Conservation (phyloP, 805 yeast species). For the Maudiozyma barnettii region DNA sequence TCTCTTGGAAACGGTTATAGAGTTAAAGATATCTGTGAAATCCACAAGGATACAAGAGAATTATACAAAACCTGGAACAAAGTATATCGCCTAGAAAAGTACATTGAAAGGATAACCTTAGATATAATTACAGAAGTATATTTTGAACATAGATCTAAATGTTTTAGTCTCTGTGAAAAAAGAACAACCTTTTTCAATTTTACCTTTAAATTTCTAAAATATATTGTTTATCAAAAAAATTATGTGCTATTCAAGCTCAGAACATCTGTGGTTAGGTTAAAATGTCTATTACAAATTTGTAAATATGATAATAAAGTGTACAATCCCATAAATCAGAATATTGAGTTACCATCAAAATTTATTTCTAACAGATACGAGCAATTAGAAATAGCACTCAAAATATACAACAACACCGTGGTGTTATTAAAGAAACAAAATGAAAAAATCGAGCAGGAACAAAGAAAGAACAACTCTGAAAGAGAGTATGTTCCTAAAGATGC, state of each 20-base stretch:
- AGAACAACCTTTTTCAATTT: not conserved
- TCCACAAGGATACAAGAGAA: not conserved
- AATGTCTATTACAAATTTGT: not conserved
- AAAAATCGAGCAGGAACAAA: not conserved
- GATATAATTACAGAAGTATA: not conserved
- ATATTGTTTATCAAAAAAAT: not conserved
- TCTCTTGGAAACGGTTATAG: slow-evolving; percentile 27
- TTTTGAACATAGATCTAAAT: not conserved
- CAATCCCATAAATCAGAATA: too few relatives aligned
- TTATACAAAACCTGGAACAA: not conserved
- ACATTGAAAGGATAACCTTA: not conserved
- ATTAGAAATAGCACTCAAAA: slow-evolving; percentile 3
- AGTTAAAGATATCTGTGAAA: not conserved
- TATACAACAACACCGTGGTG: slow-evolving; percentile 2
- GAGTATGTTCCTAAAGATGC: slow-evolving; percentile 30
- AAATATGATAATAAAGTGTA: too few relatives aligned
- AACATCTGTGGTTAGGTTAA: not conserved
- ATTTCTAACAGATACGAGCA: slow-evolving; percentile 2
- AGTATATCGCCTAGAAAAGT: not conserved
- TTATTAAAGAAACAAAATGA: too few relatives aligned
- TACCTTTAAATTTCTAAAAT: not conserved
- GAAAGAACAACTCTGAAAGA: not conserved
- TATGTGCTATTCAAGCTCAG: not conserved
- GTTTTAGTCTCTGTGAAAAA: not conserved
- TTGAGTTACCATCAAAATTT: too few relatives aligned